Evolutionary conservation across 371 early-diverging fungal species (phyloP).

Genomic region (Batrachochytrium dendrobatidis): DNA sequence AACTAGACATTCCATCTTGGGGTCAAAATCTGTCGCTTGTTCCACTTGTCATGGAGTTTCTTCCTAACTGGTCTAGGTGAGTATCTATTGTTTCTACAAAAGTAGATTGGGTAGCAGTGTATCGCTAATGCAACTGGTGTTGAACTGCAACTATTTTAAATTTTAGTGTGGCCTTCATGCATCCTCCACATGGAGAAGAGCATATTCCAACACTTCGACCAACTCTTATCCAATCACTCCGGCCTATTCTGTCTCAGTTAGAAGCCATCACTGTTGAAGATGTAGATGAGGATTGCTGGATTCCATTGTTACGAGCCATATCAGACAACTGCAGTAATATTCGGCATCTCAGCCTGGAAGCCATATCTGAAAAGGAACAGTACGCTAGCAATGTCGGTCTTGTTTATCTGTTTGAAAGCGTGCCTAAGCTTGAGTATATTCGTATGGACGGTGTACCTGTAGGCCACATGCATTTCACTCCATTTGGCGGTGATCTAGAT

Average conservation of each 20-base stretch:
- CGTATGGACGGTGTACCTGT: slow-evolving; percentile 38
- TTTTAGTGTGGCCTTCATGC: slow-evolving; percentile 4
- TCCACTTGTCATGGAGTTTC: neutral
- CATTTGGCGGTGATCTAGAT: slow-evolving; percentile 12
- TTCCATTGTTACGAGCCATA: slow-evolving; percentile 18
- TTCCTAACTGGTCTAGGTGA: slow-evolving; percentile 2
- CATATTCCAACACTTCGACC: neutral
- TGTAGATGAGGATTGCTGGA: slow-evolving; percentile 30
- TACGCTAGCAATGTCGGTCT: slow-evolving; percentile 25
- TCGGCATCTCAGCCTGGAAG: slow-evolving; percentile 30
- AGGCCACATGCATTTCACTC: slow-evolving; percentile 12
- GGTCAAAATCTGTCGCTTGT: neutral
- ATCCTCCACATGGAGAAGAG: neutral
- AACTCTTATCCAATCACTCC: neutral
- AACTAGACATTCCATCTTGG: slow-evolving; percentile 1
- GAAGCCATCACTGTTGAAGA: slow-evolving; percentile 26
- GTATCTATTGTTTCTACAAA: neutral
- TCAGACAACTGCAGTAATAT: slow-evolving; percentile 16
- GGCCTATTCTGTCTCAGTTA: slow-evolving; percentile 6
- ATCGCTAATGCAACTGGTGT: neutral
- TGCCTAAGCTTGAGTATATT: slow-evolving; percentile 26
- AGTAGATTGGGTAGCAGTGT: neutral
- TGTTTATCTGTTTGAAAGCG: slow-evolving; percentile 17
- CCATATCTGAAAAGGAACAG: slow-evolving; percentile 29
- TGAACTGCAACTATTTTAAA: neutral